These are phyloP conservation scores for Penicillium olsonii DNA, from an alignment of 2,329 filamentous ascomycete genomes.

Conservation along the genomic window DNA sequence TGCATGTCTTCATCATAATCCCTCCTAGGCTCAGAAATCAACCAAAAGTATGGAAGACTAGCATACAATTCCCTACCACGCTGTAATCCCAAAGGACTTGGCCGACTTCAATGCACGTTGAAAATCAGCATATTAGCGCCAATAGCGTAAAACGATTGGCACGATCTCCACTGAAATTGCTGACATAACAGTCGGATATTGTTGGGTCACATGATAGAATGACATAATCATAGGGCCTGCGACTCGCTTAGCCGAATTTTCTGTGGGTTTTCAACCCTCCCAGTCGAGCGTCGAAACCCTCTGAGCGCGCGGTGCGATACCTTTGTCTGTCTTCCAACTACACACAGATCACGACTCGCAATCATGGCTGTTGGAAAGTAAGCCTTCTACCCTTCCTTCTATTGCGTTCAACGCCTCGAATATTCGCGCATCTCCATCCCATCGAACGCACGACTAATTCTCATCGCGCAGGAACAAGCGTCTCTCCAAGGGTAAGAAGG, in stretches of 20 bases:
- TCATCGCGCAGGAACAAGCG: constrained; percentile 82
- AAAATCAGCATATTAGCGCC: not conserved
- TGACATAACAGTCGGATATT: constrained; percentile 7
- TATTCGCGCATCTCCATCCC: constrained; percentile 5
- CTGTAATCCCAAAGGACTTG: not conserved
- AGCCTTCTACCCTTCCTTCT: constrained; percentile 24
- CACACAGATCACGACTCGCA: constrained; percentile 56
- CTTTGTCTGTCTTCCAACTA: constrained; percentile 44
- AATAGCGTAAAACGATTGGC: not conserved
- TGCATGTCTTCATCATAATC: too few species aligned
- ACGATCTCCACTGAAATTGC: not conserved
- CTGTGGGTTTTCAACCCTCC: constrained; percentile 46
- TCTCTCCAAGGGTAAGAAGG: constrained; percentile 99
- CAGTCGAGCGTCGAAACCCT: constrained; percentile 40
- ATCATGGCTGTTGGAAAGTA: constrained; percentile 83
- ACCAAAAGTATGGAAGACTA: too few species aligned
- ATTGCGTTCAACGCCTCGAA: constrained; percentile 9
- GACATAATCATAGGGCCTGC: constrained; percentile 40
- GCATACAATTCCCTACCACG: too few species aligned
- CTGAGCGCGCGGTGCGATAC: constrained; percentile 44
- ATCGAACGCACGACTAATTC: constrained; percentile 20
- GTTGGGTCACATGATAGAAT: constrained; percentile 27
- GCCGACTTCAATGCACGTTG: not conserved
- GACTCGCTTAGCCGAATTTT: constrained; percentile 49
- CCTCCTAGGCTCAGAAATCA: too few species aligned